phyloP scores from a whole-genome alignment of 2,329 filamentous ascomycete genomes.

The Trichoderma citrinoviride region DNA sequence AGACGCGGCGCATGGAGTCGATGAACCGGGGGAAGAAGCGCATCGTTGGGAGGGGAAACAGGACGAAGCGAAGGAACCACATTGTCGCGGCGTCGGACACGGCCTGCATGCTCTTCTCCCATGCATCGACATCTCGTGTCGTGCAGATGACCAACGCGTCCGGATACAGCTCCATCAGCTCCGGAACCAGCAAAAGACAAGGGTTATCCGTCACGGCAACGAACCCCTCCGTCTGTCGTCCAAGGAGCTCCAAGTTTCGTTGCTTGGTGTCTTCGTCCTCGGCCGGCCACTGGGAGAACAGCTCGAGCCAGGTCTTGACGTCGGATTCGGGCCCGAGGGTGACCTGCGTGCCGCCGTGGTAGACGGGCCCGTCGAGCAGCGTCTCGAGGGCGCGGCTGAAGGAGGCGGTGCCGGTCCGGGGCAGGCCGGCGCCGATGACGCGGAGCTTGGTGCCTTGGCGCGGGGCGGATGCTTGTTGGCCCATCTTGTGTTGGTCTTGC shows the following conservation, averaged over 20 bases:
- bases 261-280: background rate
- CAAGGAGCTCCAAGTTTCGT: background rate
- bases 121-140: slow-evolving; percentile 23
- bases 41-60: slow-evolving; percentile 24
- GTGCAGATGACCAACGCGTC: slow-evolving; percentile 27
- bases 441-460: slow-evolving; percentile 24
- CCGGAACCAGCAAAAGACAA: background rate
- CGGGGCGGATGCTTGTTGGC: slow-evolving; percentile 28
- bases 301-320: slow-evolving; percentile 23
- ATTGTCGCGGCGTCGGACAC: slow-evolving; percentile 10
- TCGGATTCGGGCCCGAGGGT: slow-evolving; percentile 24
- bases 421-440: slow-evolving; percentile 31
- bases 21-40: slow-evolving; percentile 23
- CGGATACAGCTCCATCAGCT: slow-evolving; percentile 24
- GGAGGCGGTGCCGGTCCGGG: slow-evolving; percentile 29
- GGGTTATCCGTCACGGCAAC: slow-evolving; percentile 8
- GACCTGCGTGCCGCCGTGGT: slow-evolving; percentile 28
- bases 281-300: background rate
- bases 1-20: background rate
- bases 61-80: slow-evolving; percentile 25
- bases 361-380: slow-evolving; percentile 28
- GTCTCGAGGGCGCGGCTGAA: slow-evolving; percentile 29
- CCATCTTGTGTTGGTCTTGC: slow-evolving; percentile 5
- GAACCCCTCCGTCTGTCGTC: background rate
- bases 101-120: slow-evolving; percentile 26